A percentile compares a stretch with the other conserved stretches of the same genome.
Evolutionary conservation across 2,329 filamentous ascomycete species (phyloP).

Genomic region (Clonostachys rhizophaga): DNA sequence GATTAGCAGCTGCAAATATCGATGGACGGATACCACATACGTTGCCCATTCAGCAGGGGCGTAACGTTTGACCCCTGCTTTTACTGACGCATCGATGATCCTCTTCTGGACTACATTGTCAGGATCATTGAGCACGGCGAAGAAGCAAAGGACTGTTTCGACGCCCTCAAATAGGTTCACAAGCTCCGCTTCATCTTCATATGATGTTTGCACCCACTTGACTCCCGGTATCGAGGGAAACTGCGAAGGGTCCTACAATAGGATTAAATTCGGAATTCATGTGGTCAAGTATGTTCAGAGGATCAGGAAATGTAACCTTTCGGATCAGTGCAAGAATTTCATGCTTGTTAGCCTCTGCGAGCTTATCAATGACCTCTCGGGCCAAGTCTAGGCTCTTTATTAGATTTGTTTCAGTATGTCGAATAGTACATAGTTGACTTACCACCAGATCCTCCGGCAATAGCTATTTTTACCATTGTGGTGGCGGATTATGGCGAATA

Average conservation of each 20-base stretch:
- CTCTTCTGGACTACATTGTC: conserved; percentile 24
- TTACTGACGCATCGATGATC: conserved; percentile 51
- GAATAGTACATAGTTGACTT: neutral
- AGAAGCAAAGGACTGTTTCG: conserved; percentile 49
- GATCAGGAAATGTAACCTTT: neutral
- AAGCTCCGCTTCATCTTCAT: neutral
- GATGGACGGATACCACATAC: conserved; percentile 17
- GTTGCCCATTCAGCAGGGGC: conserved; percentile 54
- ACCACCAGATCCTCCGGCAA: neutral
- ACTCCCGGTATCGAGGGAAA: neutral
- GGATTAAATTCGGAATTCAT: neutral
- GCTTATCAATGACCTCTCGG: neutral
- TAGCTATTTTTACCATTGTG: neutral
- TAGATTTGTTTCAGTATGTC: neutral
- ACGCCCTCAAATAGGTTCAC: conserved; percentile 21
- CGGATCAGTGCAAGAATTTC: neutral
- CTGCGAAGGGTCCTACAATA: neutral
- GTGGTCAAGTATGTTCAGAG: too few species aligned
- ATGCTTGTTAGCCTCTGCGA: neutral
- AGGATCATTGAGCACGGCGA: conserved; percentile 17
- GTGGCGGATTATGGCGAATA: neutral
- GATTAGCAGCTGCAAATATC: neutral
- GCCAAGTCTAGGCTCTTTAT: neutral
- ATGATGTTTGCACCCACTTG: neutral
- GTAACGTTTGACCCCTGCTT: conserved; percentile 55